Base-by-base conservation (phyloP, 2,329 filamentous ascomycete genomes). In the Nemania bipapillata region DNA sequence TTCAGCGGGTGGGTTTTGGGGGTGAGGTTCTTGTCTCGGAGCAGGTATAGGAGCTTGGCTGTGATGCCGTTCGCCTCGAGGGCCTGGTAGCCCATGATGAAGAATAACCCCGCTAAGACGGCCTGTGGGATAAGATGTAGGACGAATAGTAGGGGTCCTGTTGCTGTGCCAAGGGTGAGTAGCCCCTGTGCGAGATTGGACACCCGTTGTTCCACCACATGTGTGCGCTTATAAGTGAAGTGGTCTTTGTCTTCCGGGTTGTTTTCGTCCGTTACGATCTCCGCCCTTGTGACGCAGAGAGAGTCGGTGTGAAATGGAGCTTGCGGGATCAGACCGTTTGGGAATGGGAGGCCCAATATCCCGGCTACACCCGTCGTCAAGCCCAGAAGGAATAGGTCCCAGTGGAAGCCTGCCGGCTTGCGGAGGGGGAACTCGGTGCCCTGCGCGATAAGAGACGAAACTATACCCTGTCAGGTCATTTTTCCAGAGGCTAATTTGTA, bases 401-500 rank as follows among this genome's bases (percentile, higher is more conserved):
- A 95, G 80, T 95, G 92, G 76, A 95, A 95, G 15, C 92, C 92
- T 52, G 92, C 91, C 2, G 92, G 92, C 76, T 95, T 95, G 24
- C 87, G 86, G 11, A 95, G 87, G 1, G 92, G 92, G 70, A 93
- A 95, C 76, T 95, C 92, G 70, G 91, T 94, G 57, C 92, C 92
- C 77, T 95, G 92, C 11, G 92, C 91, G 62, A 94, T 94, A 32
- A 95, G 86, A 5, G 92, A 93, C 0, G 92, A 94, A 1, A 94
- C 92, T 92, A 69, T 20, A 11, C 20, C 12, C 37, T 30, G 59
- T 71, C 28, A 69, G 63, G 71, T 40, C 5, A 20, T 2, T 24
- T 68, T 50, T 45, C 3, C 2, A n/a, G 20, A 50, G 47, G 26
- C 12, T 15, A 11, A 32, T 2, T 24, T 37, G 30, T 7, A 22